Percentiles rank a stretch among this genome's conserved stretches.
Evolutionary conservation across 768 basidiomycete species (phyloP).

Genomic region (Boletus pseudopeckii): DNA sequence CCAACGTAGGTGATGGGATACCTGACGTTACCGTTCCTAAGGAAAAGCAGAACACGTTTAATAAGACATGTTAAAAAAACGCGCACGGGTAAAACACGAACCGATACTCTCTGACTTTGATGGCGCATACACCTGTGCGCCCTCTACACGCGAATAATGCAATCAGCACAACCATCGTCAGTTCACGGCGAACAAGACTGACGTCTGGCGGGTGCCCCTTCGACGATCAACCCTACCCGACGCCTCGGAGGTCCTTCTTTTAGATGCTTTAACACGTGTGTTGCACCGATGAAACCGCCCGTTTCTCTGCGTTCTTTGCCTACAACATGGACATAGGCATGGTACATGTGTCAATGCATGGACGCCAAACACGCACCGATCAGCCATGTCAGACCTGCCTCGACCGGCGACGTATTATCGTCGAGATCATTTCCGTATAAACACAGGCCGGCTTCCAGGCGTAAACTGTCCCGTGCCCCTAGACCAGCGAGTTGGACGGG

Average conservation of each 20-base stretch:
- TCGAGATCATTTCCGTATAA: conserved; percentile 93
- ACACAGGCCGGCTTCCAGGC: conserved; percentile 96
- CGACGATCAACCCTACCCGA: conserved; percentile 79
- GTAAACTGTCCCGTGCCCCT: conserved; percentile 89
- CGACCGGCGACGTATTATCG: conserved; percentile 81
- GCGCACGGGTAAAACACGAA: conserved; percentile 29
- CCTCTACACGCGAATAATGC: conserved; percentile 46
- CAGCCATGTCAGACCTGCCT: conserved; percentile 91
- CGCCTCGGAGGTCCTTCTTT: conserved; percentile 74
- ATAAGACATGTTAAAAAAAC: conserved; percentile 3
- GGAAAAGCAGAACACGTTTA: conserved; percentile 16
- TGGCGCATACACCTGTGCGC: conserved; percentile 67
- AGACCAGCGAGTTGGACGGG: conserved; percentile 83
- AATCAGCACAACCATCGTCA: neutral
- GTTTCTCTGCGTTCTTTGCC: conserved; percentile 77
- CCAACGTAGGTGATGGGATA: conserved; percentile 88
- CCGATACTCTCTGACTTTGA: conserved; percentile 58
- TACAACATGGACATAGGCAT: conserved; percentile 24
- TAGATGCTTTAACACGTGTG: conserved; percentile 67
- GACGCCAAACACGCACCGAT: conserved; percentile 59
- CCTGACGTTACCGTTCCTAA: conserved; percentile 82
- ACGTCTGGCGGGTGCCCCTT: conserved; percentile 86
- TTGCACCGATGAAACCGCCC: conserved; percentile 77
- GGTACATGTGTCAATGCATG: too few relatives aligned
- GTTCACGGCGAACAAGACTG: conserved; percentile 19